phyloP scores from a whole-genome alignment of 1,284 basidiomycete species.

The Clitocybe nebularis region DNA sequence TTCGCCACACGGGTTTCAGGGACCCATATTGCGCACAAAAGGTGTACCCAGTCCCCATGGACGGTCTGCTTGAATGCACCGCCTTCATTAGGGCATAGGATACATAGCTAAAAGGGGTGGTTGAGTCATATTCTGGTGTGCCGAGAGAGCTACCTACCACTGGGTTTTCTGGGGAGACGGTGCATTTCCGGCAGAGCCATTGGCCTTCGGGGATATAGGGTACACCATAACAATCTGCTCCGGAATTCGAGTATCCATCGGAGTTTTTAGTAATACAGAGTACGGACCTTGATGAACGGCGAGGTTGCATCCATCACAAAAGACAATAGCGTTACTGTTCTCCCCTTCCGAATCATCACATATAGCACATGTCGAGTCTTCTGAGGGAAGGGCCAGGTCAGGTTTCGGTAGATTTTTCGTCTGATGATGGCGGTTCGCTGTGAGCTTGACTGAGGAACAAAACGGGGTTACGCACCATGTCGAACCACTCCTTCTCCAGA shows the following conservation, averaged over 20 bases:
- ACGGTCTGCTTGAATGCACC: slow-evolving; percentile 99
- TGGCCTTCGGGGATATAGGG: slow-evolving; percentile 99
- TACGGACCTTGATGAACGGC: slow-evolving; percentile 93
- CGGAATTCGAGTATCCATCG: neutral
- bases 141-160: slow-evolving; percentile 59
- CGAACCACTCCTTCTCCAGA: slow-evolving; percentile 99
- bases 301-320: slow-evolving; percentile 98
- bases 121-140: slow-evolving; percentile 4
- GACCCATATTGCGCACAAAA: slow-evolving; percentile 97
- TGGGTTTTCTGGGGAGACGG: slow-evolving; percentile 94
- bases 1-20: slow-evolving; percentile 95
- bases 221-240: slow-evolving; percentile 95
- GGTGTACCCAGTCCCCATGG: slow-evolving; percentile 92
- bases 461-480: slow-evolving; percentile 55
- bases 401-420: slow-evolving; percentile 89
- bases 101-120: slow-evolving; percentile 62
- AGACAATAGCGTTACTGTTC: slow-evolving; percentile 98
- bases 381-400: slow-evolving; percentile 77
- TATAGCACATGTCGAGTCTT: slow-evolving; percentile 94
- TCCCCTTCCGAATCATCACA: slow-evolving; percentile 99
- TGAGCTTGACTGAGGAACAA: slow-evolving; percentile 1
- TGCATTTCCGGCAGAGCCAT: slow-evolving; percentile 98
- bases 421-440: slow-evolving; percentile 34
- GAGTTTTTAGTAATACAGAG: neutral
- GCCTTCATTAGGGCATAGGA: slow-evolving; percentile 93